phyloP scores from a whole-genome alignment of 176 grass and related monocot genomes.

The Bromus sterilis region DNA sequence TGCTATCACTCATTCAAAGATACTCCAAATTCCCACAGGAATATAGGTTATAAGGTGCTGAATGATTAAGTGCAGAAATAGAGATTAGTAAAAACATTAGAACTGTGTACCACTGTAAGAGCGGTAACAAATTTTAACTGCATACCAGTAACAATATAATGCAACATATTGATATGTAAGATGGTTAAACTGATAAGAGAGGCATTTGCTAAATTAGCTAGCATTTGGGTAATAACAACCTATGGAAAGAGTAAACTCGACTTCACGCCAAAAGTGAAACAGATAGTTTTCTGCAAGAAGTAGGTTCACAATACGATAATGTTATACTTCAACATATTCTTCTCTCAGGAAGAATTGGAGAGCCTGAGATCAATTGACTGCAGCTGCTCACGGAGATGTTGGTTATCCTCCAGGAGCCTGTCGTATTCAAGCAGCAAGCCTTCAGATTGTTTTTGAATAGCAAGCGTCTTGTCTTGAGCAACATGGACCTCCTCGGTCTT shows the following conservation, averaged over 20 bases:
- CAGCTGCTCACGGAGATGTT: slow-evolving; percentile 61
- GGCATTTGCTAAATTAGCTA: neutral
- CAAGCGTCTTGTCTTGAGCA: slow-evolving; percentile 39
- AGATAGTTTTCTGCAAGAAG: slow-evolving; percentile 5
- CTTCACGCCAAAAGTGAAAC: neutral
- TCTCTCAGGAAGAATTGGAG: slow-evolving; percentile 51
- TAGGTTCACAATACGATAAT: neutral
- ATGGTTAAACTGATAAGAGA: neutral
- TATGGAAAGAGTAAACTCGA: slow-evolving; percentile 4
- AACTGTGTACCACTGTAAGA: too few relatives aligned
- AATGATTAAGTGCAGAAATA: too few relatives aligned
- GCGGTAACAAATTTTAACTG: neutral
- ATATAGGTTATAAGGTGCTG: too few relatives aligned
- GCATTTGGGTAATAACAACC: neutral
- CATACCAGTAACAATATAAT: neutral
- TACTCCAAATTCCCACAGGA: too few relatives aligned
- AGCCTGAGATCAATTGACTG: slow-evolving; percentile 48
- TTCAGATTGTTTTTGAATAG: slow-evolving; percentile 73
- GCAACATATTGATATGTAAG: neutral
- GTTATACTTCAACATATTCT: slow-evolving; percentile 9
- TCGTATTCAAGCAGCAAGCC: slow-evolving; percentile 77
- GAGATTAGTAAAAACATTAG: neutral
- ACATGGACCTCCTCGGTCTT: slow-evolving; percentile 45
- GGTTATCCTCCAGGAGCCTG: slow-evolving; percentile 76
- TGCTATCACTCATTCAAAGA: too few relatives aligned